Percentiles rank a stretch among this genome's conserved stretches.
These are phyloP conservation scores for Bretschneidera sinensis DNA, from an alignment of 345 rosid species.

Conservation along the genomic window DNA sequence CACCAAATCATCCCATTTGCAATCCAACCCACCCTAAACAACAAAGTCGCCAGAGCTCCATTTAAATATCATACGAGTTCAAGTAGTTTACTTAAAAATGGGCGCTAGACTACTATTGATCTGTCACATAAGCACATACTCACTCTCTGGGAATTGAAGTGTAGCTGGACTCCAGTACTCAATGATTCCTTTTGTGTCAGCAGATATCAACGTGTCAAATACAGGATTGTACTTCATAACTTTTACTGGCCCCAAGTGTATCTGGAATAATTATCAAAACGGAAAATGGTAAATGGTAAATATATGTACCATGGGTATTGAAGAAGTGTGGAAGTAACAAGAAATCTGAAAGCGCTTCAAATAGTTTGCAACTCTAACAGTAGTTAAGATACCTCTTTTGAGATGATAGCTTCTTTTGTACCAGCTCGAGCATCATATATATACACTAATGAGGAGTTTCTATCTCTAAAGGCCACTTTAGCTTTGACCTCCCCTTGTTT, in stretches of 20 bases:
- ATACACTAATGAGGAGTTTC: conserved; percentile 64
- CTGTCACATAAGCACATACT: conserved; percentile 41
- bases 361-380: conserved; percentile 1
- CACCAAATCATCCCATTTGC: too few species aligned
- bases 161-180: conserved; percentile 89
- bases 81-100: too few species aligned
- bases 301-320: background rate
- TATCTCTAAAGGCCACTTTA: conserved; percentile 84
- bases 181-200: conserved; percentile 74
- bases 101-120: background rate
- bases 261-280: conserved; percentile 26
- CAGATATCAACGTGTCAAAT: conserved; percentile 73
- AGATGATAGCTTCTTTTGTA: conserved; percentile 65
- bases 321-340: background rate
- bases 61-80: too few species aligned
- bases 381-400: conserved; percentile 48
- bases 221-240: conserved; percentile 78
- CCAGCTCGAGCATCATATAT: conserved; percentile 92
- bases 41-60: too few species aligned
- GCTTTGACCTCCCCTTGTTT: conserved; percentile 94
- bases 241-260: conserved; percentile 55
- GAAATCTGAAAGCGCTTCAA: background rate
- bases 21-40: too few species aligned
- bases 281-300: conserved; percentile 2
- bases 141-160: conserved; percentile 74